phyloP scores from a whole-genome alignment of 345 rosid genomes.

The Acer yangbiense region DNA sequence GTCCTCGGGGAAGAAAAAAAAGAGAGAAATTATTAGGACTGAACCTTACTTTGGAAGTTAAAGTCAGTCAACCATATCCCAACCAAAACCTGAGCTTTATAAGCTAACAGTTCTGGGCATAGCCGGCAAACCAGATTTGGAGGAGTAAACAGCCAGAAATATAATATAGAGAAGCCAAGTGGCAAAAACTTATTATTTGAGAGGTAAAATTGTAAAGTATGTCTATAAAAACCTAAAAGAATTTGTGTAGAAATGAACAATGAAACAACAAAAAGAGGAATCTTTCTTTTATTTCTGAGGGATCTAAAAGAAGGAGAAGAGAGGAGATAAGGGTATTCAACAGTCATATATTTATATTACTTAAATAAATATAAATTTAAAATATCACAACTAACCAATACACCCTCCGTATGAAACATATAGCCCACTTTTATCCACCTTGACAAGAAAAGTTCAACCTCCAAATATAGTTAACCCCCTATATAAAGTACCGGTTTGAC shows the following conservation, averaged over 20 bases:
- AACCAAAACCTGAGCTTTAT: not conserved
- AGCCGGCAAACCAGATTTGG: not conserved
- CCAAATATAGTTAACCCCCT: not conserved
- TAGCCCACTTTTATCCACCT: not conserved
- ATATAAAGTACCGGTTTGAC: not conserved
- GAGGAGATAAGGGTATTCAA: not conserved
- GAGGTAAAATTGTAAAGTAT: not conserved
- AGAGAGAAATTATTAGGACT: not conserved
- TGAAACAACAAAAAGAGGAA: not conserved
- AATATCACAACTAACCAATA: not conserved
- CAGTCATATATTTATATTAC: not conserved
- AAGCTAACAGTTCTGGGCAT: not conserved
- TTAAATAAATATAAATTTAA: not conserved
- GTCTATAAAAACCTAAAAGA: not conserved
- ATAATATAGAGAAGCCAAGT: not conserved
- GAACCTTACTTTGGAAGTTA: not conserved
- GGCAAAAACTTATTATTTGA: not conserved
- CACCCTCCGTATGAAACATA: not conserved
- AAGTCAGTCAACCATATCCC: not conserved
- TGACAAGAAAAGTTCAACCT: slow-evolving; percentile 1
- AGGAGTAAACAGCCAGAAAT: not conserved
- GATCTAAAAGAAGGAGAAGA: not conserved
- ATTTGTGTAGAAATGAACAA: slow-evolving; percentile 3
- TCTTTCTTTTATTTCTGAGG: not conserved
- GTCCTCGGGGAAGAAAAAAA: not conserved